phyloP scores from a whole-genome alignment of 164 flowering plant species.

The Vitis amurensis region DNA sequence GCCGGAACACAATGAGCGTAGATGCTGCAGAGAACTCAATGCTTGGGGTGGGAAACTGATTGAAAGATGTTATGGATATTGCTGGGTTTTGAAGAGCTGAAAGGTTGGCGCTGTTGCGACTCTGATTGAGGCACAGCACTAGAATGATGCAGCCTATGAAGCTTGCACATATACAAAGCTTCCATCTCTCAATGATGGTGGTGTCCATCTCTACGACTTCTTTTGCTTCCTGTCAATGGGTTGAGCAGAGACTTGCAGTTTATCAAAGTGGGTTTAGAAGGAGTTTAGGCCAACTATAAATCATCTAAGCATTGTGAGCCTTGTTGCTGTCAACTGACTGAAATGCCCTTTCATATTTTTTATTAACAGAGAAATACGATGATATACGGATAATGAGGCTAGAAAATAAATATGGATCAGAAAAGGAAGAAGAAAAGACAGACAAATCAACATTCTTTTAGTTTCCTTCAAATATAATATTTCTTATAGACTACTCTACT shows the following conservation, averaged over 20 bases:
- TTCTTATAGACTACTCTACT: too few species aligned
- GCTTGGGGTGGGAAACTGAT: background rate
- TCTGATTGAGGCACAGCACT: constrained; percentile 18
- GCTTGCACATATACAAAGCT: constrained; percentile 30
- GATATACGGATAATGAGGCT: too few species aligned
- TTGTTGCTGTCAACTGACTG: background rate
- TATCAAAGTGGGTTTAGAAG: background rate
- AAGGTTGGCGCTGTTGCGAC: constrained; percentile 1
- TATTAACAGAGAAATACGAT: background rate
- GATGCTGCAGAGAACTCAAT: background rate
- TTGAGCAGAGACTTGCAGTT: too few species aligned
- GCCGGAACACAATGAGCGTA: background rate
- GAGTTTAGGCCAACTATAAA: background rate
- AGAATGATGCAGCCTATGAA: constrained; percentile 35
- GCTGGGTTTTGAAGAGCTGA: constrained; percentile 2
- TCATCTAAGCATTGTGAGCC: background rate
- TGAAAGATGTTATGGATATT: background rate
- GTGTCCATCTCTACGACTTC: constrained; percentile 22
- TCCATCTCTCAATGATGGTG: constrained; percentile 32
- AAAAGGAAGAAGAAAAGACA: too few species aligned
- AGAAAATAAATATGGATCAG: too few species aligned
- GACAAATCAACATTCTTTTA: too few species aligned
- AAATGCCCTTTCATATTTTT: background rate
- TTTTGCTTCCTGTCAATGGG: background rate
- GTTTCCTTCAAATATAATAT: too few species aligned